phyloP scores from a whole-genome alignment of 352 stramenopile genomes.

The Proteromonas lacertae region DNA sequence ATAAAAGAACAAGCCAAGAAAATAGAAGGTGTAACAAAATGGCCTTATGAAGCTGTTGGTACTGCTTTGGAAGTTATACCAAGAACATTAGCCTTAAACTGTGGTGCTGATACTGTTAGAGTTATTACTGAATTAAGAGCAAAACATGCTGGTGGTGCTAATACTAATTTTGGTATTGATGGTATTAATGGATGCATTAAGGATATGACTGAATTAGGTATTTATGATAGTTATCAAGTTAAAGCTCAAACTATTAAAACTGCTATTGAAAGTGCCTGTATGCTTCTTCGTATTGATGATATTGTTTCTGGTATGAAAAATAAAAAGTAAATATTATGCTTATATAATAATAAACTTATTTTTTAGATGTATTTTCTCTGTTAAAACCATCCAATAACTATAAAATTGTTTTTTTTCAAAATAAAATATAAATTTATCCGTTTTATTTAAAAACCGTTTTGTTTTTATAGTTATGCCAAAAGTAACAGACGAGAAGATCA shows the following conservation, averaged over 20 bases:
- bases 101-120: conserved; percentile 83
- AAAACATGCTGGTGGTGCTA: conserved; percentile 11
- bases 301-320: conserved; percentile 95
- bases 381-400: too few species aligned
- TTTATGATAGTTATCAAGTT: conserved; percentile 97
- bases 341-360: too few species aligned
- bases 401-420: too few species aligned
- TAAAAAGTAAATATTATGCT: conserved; percentile 11
- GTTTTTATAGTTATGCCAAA: too few species aligned
- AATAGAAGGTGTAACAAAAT: conserved; percentile 79
- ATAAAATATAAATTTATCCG: too few species aligned
- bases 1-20: conserved; percentile 41
- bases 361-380: too few species aligned
- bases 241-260: conserved; percentile 99
- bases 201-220: conserved; percentile 64
- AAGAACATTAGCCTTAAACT: conserved; percentile 92
- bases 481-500: too few species aligned
- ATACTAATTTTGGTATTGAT: conserved; percentile 35
- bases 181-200: conserved; percentile 44
- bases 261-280: conserved; percentile 83
- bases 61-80: conserved; percentile 95
- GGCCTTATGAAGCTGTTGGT: conserved; percentile 74
- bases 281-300: conserved; percentile 92
- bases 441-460: too few species aligned
- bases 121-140: conserved; percentile 72